A percentile compares a stretch with the other conserved stretches of the same genome.
phyloP scores from a whole-genome alignment of 441 rosid species.

The California macrophylla region DNA sequence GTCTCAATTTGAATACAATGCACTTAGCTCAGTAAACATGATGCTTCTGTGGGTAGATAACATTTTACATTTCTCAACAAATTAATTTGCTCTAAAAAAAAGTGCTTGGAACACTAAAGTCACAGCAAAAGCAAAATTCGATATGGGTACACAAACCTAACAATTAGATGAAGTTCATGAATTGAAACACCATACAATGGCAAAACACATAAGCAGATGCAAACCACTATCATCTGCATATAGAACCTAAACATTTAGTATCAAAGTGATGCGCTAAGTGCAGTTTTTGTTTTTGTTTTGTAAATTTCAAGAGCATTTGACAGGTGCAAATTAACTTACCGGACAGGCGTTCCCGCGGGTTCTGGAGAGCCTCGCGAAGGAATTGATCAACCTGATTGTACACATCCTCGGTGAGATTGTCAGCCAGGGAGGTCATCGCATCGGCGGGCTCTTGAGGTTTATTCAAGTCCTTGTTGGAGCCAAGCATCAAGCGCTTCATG shows the following conservation, averaged over 20 bases:
- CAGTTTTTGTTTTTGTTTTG: too few species aligned
- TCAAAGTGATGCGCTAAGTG: too few species aligned
- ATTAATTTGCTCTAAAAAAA: neutral
- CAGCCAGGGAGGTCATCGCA: too few species aligned
- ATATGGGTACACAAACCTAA: neutral
- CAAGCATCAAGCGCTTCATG: constrained; percentile 34
- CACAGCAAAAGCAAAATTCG: neutral
- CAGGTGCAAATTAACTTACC: constrained; percentile 23
- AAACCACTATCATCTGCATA: neutral
- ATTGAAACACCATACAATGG: neutral
- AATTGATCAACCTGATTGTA: constrained; percentile 59
- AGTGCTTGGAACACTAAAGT: neutral
- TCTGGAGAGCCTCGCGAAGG: constrained; percentile 69
- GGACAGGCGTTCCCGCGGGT: constrained; percentile 74
- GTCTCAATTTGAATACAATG: too few species aligned
- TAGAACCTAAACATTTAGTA: neutral
- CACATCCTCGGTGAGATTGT: constrained; percentile 29
- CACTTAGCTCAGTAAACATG: too few species aligned
- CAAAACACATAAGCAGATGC: neutral
- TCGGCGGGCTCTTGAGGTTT: constrained; percentile 25
- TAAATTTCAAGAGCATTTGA: too few species aligned
- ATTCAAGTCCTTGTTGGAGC: constrained; percentile 12
- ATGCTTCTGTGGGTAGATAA: too few species aligned
- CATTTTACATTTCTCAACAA: neutral
- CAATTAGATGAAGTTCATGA: neutral